A percentile compares a stretch with the other conserved stretches of the same genome.
Evolutionary conservation across 108 stramenopile genomes (phyloP).

Genomic region (Heterococcus sp.): DNA sequence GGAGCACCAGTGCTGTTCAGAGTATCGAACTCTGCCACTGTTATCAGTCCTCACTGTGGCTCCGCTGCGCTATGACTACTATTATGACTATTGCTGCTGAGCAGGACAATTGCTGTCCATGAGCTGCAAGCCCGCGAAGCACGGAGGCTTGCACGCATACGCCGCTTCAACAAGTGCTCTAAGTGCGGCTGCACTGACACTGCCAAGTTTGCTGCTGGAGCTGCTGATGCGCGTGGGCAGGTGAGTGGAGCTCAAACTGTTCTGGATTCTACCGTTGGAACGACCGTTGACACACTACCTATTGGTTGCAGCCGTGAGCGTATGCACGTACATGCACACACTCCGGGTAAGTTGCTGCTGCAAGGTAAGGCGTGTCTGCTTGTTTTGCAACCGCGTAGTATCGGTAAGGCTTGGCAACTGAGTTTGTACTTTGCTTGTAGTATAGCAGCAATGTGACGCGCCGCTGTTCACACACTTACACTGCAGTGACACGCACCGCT

Average conservation of each 20-base stretch:
- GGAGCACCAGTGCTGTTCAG: slow-evolving; percentile 33
- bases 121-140: background rate
- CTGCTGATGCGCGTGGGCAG: background rate
- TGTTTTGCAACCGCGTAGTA: background rate
- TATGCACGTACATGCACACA: background rate
- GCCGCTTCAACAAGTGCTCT: background rate
- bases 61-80: background rate
- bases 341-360: background rate
- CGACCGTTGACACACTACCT: background rate
- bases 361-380: background rate
- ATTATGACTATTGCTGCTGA: background rate
- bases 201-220: background rate
- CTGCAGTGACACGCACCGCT: background rate
- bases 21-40: slow-evolving; percentile 35
- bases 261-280: background rate
- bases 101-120: background rate
- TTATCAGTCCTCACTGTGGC: background rate
- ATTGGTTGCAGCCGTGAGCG: background rate
- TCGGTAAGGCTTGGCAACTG: too few species aligned
- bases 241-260: background rate
- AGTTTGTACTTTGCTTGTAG: too few species aligned
- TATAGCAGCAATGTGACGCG: too few species aligned
- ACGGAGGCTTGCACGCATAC: background rate
- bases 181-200: background rate
- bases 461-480: too few species aligned